Base-by-base conservation (phyloP, 371 early-diverging fungal genomes). In the Mucor plumbeus region DNA sequence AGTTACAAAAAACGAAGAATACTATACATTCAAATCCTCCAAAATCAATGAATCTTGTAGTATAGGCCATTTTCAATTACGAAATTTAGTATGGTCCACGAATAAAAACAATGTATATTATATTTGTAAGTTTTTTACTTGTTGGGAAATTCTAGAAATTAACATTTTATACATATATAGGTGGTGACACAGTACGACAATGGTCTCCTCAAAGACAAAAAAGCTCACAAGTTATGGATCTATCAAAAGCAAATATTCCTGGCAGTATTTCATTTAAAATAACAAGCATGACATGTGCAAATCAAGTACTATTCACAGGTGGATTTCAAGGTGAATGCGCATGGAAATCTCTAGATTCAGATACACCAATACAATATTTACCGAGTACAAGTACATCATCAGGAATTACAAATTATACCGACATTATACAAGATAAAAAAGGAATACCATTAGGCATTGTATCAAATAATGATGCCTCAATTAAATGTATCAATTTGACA, bases 61-160 rank as follows among this genome's bases (percentile, higher is more conserved):
- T 11, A 71, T 73, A 62, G 78, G 77, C 5, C 93, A 95, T 64
- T 91, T 93, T 56, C 94, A 94, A 75, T 83, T 94, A 33, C 84
- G 95, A 39, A 89, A 95, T 67, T 74, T 93, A 43, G 67, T 95
- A 11, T 88, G 84, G 77, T 87, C 92, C 0, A 89, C 93, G 1
- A 88, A 82, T 71, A 89, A 88, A 59, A 89, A 92, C 71, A 87
- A 88, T 58, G 80, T 92, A 9, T 92, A 81, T 61, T 92, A 89
- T 68, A 79, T 83, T 15, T 66, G 89, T 87, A 77, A 74, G 85
- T 44, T 7, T 21, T 55, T 47, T 0, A 26, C n/a, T 26, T 53
- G 21, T 1, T 31, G 26, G 53, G 21, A 26, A 11, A 5, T 6
- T 13, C 21, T 19, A 60, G 33, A 11, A 21, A 59, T 15, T 41